Evolutionary conservation across 2,329 filamentous ascomycete genomes (phyloP), one percentile per base, ranked within the genome.

Genomic region (Claviceps digitariae): DNA sequence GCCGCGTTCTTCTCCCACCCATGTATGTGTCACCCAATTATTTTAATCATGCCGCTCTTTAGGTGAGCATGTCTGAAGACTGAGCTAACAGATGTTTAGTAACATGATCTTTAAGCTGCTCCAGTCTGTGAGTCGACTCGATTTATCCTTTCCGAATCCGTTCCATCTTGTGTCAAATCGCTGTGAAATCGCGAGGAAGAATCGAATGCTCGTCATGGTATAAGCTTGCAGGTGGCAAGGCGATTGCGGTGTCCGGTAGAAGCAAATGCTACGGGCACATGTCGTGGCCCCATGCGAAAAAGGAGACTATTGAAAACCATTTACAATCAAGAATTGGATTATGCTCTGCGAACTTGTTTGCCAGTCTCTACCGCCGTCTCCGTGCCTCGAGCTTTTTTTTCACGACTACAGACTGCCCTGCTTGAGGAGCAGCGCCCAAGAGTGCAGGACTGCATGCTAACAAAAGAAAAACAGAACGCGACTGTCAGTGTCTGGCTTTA

Each of bases 401-500:
- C 15, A 20, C n/a, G n/a, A 7, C 29, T 15, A 17, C 34, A 36
- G 13, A 17, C 36, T 38, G 36, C 36, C 15, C 36, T 1, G 36
- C 27, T 2, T 10, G 10, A 34, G 10, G 5, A 43, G 23, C 31
- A 20, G 41, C 21, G 21, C 12, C 23, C 27, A 27, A 10, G 52
- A 62, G 64, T 56, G 65, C 56, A 15, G 10, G 34, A 48, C 15
- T 21, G 25, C 43, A 48, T 38, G 40, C 53, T 54, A 46, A 54
- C 38, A 17, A 13, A 38, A n/a, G 9, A n/a, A 45, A n/a, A 12
- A 13, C 74, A 87, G 69, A 84, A 90, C 64, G 83, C 86, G 17
- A 90, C 86, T 1, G 89, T 97, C 41, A 88, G 87, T 62, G 87
- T 98, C 65, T 98, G 93, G 93, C 76, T 98, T 44, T 97, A 94